Base-by-base conservation (phyloP, 306 rosid genomes). In the Fagus sylvatica region DNA sequence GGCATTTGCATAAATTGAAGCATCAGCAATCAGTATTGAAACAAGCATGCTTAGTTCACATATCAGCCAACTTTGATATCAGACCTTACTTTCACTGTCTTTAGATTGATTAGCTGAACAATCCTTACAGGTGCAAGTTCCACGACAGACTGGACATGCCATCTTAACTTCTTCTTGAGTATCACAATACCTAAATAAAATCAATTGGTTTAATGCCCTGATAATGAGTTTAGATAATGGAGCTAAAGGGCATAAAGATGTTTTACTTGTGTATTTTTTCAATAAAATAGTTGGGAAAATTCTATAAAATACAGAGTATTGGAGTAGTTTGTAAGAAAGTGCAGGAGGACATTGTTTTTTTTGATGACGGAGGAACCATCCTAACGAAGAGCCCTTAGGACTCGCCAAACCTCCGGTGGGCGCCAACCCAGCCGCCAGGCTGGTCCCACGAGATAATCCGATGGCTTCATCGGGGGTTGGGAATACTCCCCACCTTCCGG, bases 121-220 rank as follows among this genome's bases (percentile, higher is more conserved):
- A 83, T 93, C 90, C 87, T 91, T 91, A 81, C 99, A 96, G 71
- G 91, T 78, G 87, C 99, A 96, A 78, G 89, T 86, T 86, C 91
- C 86, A 73, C 91, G 94, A 76, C 99, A 96, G 72, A 93, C 99
- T 11, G 99, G 99, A 78, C 99, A 96, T 54, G 94, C 97, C 85
- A 66, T 82, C 88, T 87, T 90, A 70, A 91, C 96, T 84, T 91
- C 98, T 76, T 93, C 88, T 87, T 86, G 93, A 7, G 91, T 91
- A 39, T 87, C 96, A 77, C 90, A 93, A 81, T 90, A 90, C 90
- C 99, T 91, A 74, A 71, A 80, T 74, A 67, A 51, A 40, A 72
- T 34, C 28, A 66, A 66, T 37, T 2, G 33, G 28, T n/a, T 65
- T 48, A 65, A 10, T 1, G 32, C 10, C 30, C 32, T 13, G 36